These are phyloP conservation scores for Pichia occidentalis DNA, from an alignment of 805 yeast species.

Conservation along the genomic window DNA sequence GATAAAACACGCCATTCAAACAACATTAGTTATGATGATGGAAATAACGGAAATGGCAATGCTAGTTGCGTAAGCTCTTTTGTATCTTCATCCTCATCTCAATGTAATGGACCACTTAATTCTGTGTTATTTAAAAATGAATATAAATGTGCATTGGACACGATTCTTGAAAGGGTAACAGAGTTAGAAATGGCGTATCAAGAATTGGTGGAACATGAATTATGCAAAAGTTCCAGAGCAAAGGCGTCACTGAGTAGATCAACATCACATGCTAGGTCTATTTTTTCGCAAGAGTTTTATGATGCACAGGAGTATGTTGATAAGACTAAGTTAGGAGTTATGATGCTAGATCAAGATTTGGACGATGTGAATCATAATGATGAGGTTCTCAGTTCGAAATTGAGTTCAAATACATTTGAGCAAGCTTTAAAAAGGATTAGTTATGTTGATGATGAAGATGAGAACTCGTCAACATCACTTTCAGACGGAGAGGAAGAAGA, in stretches of 20 bases:
- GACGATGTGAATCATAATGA: not conserved
- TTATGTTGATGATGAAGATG: too few species aligned
- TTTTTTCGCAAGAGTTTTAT: constrained; percentile 47
- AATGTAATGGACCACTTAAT: too few species aligned
- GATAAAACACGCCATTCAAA: constrained; percentile 1
- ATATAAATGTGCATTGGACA: not conserved
- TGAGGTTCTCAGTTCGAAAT: not conserved
- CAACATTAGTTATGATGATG: not conserved
- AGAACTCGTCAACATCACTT: not conserved
- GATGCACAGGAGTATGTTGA: constrained; percentile 68
- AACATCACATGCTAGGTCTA: constrained; percentile 27
- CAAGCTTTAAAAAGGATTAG: constrained; percentile 1
- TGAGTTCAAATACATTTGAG: constrained; percentile 1
- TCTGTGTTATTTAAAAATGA: too few species aligned
- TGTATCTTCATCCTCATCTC: constrained; percentile 5
- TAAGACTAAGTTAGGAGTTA: constrained; percentile 44
- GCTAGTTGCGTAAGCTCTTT: not conserved
- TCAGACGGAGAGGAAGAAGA: not conserved
- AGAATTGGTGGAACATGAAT: constrained; percentile 19
- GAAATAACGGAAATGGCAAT: not conserved
- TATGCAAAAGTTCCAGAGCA: constrained; percentile 19
- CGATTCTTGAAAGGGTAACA: constrained; percentile 12
- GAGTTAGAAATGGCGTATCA: constrained; percentile 23
- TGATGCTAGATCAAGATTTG: constrained; percentile 37
- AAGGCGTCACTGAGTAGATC: constrained; percentile 21